phyloP scores from a whole-genome alignment of 768 basidiomycete genomes.

The Kwoniella bestiolae region DNA sequence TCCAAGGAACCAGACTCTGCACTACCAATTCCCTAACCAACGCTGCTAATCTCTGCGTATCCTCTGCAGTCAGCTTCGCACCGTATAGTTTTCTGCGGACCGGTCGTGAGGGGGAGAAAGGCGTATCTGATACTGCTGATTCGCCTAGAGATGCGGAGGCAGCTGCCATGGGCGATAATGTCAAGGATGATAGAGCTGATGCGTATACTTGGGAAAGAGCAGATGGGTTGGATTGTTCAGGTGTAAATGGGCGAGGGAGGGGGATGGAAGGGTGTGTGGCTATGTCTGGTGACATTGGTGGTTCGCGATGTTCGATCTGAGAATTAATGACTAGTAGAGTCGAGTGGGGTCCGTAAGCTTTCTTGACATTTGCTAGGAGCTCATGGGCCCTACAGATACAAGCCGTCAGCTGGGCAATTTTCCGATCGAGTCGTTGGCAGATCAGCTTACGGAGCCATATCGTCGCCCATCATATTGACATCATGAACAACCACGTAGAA shows the following conservation, averaged over 20 bases:
- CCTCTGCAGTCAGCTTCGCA: conserved; percentile 38
- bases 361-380: conserved; percentile 51
- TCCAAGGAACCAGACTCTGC: conserved; percentile 91
- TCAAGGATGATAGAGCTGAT: conserved; percentile 47
- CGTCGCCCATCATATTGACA: conserved; percentile 39
- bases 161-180: conserved; percentile 40
- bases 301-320: conserved; percentile 17
- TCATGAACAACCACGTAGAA: conserved; percentile 57
- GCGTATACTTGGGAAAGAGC: conserved; percentile 52
- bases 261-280: conserved; percentile 45
- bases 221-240: conserved; percentile 34
- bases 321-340: conserved; percentile 56
- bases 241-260: conserved; percentile 44
- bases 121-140: conserved; percentile 17
- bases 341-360: conserved; percentile 55
- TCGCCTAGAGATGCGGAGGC: conserved; percentile 27
- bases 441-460: conserved; percentile 39
- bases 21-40: conserved; percentile 86
- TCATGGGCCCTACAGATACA: conserved; percentile 42
- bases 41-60: conserved; percentile 57
- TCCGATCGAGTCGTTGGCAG: neutral
- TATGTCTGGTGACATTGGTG: conserved; percentile 39
- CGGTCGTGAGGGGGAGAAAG: conserved; percentile 25
- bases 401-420: neutral
- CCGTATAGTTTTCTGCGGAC: conserved; percentile 43